These are phyloP conservation scores for Dillenia turbinata DNA, from an alignment of 164 flowering plant species.

Conservation along the genomic window DNA sequence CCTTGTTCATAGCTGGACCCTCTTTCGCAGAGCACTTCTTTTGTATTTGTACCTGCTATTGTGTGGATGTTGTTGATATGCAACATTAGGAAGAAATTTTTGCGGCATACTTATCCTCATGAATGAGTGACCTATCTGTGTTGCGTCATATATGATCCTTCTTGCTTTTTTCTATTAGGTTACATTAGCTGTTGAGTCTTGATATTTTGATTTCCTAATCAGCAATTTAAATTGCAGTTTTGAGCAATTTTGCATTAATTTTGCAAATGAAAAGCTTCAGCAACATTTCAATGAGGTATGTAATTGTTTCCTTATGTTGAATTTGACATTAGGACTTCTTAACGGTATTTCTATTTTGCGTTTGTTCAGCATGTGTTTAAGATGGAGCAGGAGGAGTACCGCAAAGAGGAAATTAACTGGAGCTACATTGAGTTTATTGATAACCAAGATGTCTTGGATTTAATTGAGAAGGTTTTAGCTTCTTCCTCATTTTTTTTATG, in stretches of 20 bases:
- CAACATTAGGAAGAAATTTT: too few species aligned
- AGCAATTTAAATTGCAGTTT: conserved; percentile 40
- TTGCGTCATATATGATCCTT: too few species aligned
- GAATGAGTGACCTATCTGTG: too few species aligned
- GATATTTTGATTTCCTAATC: background rate
- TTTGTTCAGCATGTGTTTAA: conserved; percentile 86
- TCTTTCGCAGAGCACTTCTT: too few species aligned
- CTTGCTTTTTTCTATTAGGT: too few species aligned
- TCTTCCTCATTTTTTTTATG: background rate
- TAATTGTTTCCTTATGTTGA: conserved; percentile 1
- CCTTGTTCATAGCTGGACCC: too few species aligned
- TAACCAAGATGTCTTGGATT: conserved; percentile 93
- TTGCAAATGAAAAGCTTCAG: conserved; percentile 98
- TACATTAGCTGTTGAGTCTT: too few species aligned
- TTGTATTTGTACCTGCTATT: too few species aligned
- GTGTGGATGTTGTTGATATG: too few species aligned
- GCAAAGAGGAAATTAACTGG: conserved; percentile 86
- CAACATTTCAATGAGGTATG: conserved; percentile 95
- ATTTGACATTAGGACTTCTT: too few species aligned
- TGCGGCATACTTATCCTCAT: too few species aligned
- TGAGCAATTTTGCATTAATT: conserved; percentile 96
- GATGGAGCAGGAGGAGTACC: conserved; percentile 97
- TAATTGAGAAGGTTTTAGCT: conserved; percentile 80
- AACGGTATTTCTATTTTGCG: background rate
- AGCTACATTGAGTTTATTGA: conserved; percentile 96